These are phyloP conservation scores for Penicillium coprophilum DNA, from an alignment of 495 filamentous ascomycete species.

Conservation along the genomic window DNA sequence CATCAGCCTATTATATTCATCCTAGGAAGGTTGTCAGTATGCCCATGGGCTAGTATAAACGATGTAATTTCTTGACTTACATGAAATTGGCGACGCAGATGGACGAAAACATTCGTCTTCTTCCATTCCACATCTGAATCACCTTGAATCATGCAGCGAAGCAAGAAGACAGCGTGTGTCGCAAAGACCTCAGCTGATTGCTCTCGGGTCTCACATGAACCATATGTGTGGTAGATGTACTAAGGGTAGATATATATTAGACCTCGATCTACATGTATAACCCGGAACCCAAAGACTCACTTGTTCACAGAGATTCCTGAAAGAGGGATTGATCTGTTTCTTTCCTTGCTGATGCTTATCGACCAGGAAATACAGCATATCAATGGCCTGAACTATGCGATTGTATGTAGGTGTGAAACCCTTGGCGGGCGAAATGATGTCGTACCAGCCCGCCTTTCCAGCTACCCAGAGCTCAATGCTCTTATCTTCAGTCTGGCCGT, in stretches of 20 bases:
- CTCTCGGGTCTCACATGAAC: conserved; percentile 45
- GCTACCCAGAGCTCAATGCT: conserved; percentile 70
- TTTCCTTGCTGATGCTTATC: conserved; percentile 47
- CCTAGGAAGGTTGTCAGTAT: conserved; percentile 29
- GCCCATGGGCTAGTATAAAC: not conserved
- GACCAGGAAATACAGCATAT: conserved; percentile 66
- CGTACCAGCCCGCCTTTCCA: conserved; percentile 77
- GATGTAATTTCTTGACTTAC: conserved; percentile 23
- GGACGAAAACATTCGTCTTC: conserved; percentile 51
- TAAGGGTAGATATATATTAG: conserved; percentile 20
- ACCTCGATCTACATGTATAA: not conserved
- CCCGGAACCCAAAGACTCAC: conserved; percentile 29
- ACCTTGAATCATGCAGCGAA: conserved; percentile 57
- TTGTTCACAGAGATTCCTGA: conserved; percentile 45
- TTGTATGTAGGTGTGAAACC: conserved; percentile 61
- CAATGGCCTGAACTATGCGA: conserved; percentile 67
- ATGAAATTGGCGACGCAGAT: conserved; percentile 52
- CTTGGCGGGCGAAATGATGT: conserved; percentile 58
- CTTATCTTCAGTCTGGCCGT: conserved; percentile 62
- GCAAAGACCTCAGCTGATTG: conserved; percentile 53
- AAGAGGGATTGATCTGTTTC: conserved; percentile 39
- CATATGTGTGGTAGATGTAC: conserved; percentile 47
- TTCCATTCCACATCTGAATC: conserved; percentile 57
- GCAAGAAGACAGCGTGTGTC: conserved; percentile 54
- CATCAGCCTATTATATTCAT: conserved; percentile 41